These are phyloP conservation scores for Uncinocarpus reesii DNA, from an alignment of 2,329 filamentous ascomycete species.

Conservation along the genomic window DNA sequence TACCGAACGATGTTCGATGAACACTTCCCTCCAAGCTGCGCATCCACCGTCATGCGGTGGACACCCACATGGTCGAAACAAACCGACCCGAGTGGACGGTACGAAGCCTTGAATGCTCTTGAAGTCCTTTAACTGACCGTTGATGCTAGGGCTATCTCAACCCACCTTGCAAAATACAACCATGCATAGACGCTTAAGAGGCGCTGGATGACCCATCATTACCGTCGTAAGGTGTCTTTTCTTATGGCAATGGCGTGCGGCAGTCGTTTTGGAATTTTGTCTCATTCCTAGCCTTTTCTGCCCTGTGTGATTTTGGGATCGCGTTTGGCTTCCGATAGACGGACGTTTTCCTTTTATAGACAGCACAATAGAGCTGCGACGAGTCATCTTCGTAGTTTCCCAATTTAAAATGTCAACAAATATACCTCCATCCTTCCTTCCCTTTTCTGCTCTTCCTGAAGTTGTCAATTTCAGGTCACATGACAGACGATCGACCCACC, in stretches of 20 bases:
- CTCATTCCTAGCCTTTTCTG: not conserved
- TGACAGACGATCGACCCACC: not conserved
- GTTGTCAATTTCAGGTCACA: not conserved
- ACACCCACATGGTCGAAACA: slow-evolving; percentile 95
- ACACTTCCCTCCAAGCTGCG: slow-evolving; percentile 88
- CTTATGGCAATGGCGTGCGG: not conserved
- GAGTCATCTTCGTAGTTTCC: no score
- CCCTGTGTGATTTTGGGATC: not conserved
- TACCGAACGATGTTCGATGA: slow-evolving; percentile 98
- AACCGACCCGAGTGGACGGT: slow-evolving; percentile 89
- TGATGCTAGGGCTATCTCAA: slow-evolving; percentile 57
- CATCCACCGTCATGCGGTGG: slow-evolving; percentile 90
- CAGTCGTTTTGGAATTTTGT: not conserved
- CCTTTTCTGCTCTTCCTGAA: not conserved
- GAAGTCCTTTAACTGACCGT: slow-evolving; percentile 16
- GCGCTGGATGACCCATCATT: no score
- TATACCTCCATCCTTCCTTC: not conserved
- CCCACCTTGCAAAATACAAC: slow-evolving; percentile 65
- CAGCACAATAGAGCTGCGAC: slow-evolving; percentile 3
- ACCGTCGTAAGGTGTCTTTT: no score
- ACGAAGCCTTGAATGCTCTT: slow-evolving; percentile 23
- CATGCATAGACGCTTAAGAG: slow-evolving; percentile 23
- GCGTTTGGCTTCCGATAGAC: not conserved
- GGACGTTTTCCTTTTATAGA: not conserved
- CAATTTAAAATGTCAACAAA: no score